Base-by-base conservation (phyloP, 257 asterid genomes). In the Craterostigma plantagineum region DNA sequence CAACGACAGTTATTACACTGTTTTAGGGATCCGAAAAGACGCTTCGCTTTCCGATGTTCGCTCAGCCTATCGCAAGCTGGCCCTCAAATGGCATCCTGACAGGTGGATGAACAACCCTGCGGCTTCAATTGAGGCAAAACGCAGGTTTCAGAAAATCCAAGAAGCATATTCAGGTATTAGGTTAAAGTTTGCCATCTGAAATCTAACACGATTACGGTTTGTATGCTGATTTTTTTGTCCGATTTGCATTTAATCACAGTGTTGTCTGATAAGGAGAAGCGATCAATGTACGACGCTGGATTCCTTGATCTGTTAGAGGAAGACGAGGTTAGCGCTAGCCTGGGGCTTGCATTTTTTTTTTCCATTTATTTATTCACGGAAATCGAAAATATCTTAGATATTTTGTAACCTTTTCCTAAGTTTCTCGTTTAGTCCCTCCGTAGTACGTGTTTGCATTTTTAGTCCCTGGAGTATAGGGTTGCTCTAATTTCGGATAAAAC, bases 211-310 rank as follows among this genome's bases (percentile, higher is more conserved):
- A 18, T 54, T 18, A 43, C 10, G 17, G 43, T 45, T 45, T 34
- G 13, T 49, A 36, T n/a, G 13, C 17, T 11, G 5, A 3, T 16
- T 14, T 3, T 4, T 40, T 16, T 49, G 52, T 38, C 46, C n/a
- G 60, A 43, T 15, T 15, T 12, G 38, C 41, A 17, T 0, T 12
- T 39, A 33, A 49, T 35, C 46, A 18, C 74, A 80, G 94, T 81
- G 14, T 64, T 85, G 44, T 85, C 94, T 13, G 92, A 85, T 46
- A 56, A 70, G 57, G 92, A 67, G 60, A 81, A 75, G 83, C 70
- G 92, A 52, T 70, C 96, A 64, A 68, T 85, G 76, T 80, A 85
- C 66, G 94, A 81, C 55, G 86, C 86, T 16, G 94, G 96, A 17
- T 77, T 81, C 56, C 91, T 85, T n/a, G 82, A 77, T 64, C 74